Evolutionary conservation across 768 basidiomycete species (phyloP), one percentile per base, ranked within the genome.

Genomic region (Xerocomus potaroensis): DNA sequence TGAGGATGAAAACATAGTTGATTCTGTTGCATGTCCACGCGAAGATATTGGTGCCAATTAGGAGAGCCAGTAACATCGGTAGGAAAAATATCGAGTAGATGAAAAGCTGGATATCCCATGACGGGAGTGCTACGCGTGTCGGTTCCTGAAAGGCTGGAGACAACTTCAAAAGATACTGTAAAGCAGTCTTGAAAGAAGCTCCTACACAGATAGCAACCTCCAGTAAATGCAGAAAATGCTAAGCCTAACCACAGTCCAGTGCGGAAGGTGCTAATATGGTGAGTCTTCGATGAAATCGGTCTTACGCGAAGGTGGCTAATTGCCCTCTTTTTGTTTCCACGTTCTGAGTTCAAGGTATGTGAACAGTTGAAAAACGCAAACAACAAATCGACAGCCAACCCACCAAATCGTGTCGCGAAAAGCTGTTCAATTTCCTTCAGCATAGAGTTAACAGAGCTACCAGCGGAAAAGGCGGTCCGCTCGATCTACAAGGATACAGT

Each of bases 1-100:
- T 87, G 58, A 94, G 89, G 29, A 94, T 89, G 63, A 97, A 95
- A n/a, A 83, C 77, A 57, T 93, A 95, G 61, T 97, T 98, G 56
- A 99, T 91, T 37, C 87, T 75, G 5, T 83, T 71, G 5, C 68
- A 66, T 0, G 79, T 73, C 86, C 89, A 99, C 0, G 84, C 85
- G 18, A 83, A 55, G 5, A 98, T 53, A 61, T 99, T 97, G n/a
- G 87, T 47, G 21, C 90, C 87, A 44, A 98, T 78, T 1, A 96
- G 69, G 26, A 91, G 50, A 2, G 81, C 72, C 58, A 96, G 87
- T 3, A 95, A 51, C 6, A 84, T 72, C 0, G 93, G 92, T 4
- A 96, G 63, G 35, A 81, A 65, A 21, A 95, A 65, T 5, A 84
- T 73, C 0, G 78, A 83, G 60, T 96, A 99, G 16, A 94, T 69